Evolutionary conservation across 495 filamentous ascomycete genomes (phyloP), one percentile per base, ranked within the genome.

Genomic region (Penicillium turbatum): DNA sequence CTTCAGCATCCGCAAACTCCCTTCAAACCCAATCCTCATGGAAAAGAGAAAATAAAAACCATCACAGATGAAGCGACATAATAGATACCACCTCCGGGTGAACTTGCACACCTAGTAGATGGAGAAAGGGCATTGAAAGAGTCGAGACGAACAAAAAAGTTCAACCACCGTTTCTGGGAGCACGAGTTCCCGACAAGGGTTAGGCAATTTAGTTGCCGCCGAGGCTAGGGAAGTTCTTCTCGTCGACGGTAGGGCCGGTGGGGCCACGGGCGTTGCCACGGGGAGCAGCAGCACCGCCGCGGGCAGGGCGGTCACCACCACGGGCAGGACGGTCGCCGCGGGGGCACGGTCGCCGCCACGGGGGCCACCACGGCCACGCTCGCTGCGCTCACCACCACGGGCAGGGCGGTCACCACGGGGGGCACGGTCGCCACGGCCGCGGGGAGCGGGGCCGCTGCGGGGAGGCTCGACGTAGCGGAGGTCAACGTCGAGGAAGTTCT

Each of bases 401-500:
- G 39, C 39, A 9, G 39, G 39, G 47, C 79, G 75, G 29, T 81
- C 72, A 57, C 77, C 71, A 54, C 78, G 75, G 62, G 78, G 69
- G 58, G 68, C 68, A 52, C 71, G 71, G 65, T 79, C 77, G 54
- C 79, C 68, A 54, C 75, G 70, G 71, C 79, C 68, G 53, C 75
- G 70, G 71, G 58, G 72, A 56, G 57, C 53, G 63, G 79, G 71
- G 46, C 65, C 57, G 52, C 66, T 49, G 55, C 78, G 79, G 31
- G 73, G 66, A 46, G 74, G 72, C 72, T 95, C 88, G 50, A 89
- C 79, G 65, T 79, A 92, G 56, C 83, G 82, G 59, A 89, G 74
- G 69, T 97, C 93, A 52, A 98, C 86, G 54, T 95, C 89, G 54
- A 98, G 70, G 70, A 85, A 65, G 70, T 87, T 83, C 85, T 96